Base-by-base conservation (phyloP, 768 basidiomycete genomes). In the Tephrocybe sp. region DNA sequence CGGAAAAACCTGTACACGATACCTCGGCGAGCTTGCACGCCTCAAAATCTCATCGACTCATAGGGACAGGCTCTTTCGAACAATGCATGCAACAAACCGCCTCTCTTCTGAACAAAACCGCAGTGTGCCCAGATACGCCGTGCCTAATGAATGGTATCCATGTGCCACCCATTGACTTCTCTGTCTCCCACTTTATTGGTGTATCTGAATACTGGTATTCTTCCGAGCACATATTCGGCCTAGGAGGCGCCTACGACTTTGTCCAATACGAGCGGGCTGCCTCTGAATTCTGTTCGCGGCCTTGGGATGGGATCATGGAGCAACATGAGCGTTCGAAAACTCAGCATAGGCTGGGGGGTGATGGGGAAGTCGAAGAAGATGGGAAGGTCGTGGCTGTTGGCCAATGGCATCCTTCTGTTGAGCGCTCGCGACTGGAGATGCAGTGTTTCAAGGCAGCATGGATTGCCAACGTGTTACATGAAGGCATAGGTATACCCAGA, bases 361-460 rank as follows among this genome's bases (percentile, higher is more conserved):
- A 88, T 58, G 85, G 84, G 11, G 81, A 89, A 63, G 77, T 87
- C 11, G 71, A 79, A 51, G 62, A 79, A 61, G 69, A 75, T 46
- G 87, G 86, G 16, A 64, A 80, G 51, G 65, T 87, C 11, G 76
- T 88, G n/a, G 77, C 75, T 22, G 75, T 78, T 3, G 85, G 84
- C 0, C 76, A 78, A 55, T 91, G 88, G 89, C 80, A 80, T 19
- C 73, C 82, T 31, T 71, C 81, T 47, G 86, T 96, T 50, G 95
- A 95, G 64, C 68, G 90, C 28, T 80, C 89, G 19, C 81, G 96
- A 38, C 70, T 99, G 51, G 83, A 96, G 70, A 90, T 96, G 89
- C 97, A 98, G 64, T 99, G 97, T 65, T 99, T 99, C 84, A 99
- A 99, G 68, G 93, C 96, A 1, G 95, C 97, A 2, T 99, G 97